Conservation (phyloP, 495 filamentous ascomycete species). For the Talaromyces adpressus region DNA sequence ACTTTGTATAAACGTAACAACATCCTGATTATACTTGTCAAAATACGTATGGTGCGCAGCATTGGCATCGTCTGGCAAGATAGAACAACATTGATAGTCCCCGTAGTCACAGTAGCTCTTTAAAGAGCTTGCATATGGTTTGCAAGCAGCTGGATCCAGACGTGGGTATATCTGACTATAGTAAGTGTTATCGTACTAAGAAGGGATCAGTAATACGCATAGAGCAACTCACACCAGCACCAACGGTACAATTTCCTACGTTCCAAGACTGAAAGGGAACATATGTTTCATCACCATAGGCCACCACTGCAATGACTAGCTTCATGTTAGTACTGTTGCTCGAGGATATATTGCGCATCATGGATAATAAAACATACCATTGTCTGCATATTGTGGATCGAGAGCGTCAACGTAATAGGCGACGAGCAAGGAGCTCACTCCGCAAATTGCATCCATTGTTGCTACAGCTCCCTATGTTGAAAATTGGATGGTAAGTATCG, state of each 20-base stretch:
- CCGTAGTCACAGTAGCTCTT: constrained; percentile 21
- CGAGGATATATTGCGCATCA: neutral
- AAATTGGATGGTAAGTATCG: neutral
- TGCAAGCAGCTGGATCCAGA: constrained; percentile 17
- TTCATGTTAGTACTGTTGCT: neutral
- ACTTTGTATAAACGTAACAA: constrained; percentile 18
- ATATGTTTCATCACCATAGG: constrained; percentile 23
- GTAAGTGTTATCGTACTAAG: neutral
- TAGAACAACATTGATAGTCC: constrained; percentile 17
- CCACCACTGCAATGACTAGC: constrained; percentile 18
- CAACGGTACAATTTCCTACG: constrained; percentile 18
- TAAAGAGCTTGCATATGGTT: constrained; percentile 12
- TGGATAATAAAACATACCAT: constrained; percentile 8
- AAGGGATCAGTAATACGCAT: neutral
- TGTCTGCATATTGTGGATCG: constrained; percentile 14
- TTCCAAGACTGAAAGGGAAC: constrained; percentile 17
- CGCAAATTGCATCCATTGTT: constrained; percentile 24
- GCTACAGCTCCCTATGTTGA: constrained; percentile 12
- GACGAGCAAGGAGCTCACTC: constrained; percentile 19
- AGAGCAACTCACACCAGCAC: constrained; percentile 16
- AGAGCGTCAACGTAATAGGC: constrained; percentile 11
- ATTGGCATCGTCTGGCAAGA: constrained; percentile 11
- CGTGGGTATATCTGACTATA: constrained; percentile 15
- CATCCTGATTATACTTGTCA: constrained; percentile 16
- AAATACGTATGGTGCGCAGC: constrained; percentile 16